phyloP scores from a whole-genome alignment of 768 basidiomycete genomes.

The Amylocystis lapponica region DNA sequence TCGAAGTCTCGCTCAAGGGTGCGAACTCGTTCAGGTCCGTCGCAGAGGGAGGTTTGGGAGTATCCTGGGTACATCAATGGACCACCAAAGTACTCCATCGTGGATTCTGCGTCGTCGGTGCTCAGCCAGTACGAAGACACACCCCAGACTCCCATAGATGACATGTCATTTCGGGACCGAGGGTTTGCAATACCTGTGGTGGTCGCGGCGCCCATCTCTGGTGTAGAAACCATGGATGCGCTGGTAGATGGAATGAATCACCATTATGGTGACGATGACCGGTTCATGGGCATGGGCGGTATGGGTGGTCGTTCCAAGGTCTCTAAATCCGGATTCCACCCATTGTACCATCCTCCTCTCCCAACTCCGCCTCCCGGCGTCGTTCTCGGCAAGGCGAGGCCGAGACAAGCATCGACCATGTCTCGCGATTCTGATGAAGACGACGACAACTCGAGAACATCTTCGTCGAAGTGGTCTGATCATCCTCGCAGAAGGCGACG shows the following conservation, averaged over 20 bases:
- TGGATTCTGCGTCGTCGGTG: conserved; percentile 61
- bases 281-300: conserved; percentile 34
- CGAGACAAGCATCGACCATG: conserved; percentile 25
- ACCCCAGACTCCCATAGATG: conserved; percentile 61
- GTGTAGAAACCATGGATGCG: conserved; percentile 85
- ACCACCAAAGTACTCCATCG: conserved; percentile 41
- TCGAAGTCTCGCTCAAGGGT: neutral
- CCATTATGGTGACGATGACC: conserved; percentile 43
- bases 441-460: conserved; percentile 30
- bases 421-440: conserved; percentile 51
- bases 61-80: no score
- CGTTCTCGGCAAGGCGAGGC: conserved; percentile 45
- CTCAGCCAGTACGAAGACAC: conserved; percentile 60
- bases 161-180: conserved; percentile 32
- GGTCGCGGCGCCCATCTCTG: conserved; percentile 71
- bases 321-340: conserved; percentile 58
- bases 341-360: conserved; percentile 76
- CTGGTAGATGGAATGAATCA: conserved; percentile 83
- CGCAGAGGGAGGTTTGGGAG: conserved; percentile 2
- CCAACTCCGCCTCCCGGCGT: conserved; percentile 81
- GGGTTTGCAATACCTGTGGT: conserved; percentile 40
- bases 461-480: conserved; percentile 1
- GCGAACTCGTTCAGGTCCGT: conserved; percentile 10
- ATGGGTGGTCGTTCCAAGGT: conserved; percentile 47
- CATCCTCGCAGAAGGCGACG: conserved; percentile 1